Percentiles rank a stretch among this genome's conserved stretches.
Conservation (phyloP, 225 moss, liverwort and hornwort species). For the Sphagnum contortum region DNA sequence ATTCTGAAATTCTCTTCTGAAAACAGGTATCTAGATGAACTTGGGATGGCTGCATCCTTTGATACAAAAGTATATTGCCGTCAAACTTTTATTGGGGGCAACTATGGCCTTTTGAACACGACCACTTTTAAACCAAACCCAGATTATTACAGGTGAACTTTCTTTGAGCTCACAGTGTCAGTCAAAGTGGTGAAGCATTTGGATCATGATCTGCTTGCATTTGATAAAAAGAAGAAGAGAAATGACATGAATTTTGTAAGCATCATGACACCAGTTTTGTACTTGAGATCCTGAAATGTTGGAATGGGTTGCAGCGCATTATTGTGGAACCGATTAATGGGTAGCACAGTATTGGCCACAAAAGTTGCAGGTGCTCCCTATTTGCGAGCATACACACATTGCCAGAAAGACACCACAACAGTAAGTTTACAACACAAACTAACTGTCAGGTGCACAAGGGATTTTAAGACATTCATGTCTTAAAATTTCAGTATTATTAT, state of each 20-base stretch:
- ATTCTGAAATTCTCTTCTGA: background rate
- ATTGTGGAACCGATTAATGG: slow-evolving; percentile 71
- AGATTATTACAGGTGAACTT: slow-evolving; percentile 76
- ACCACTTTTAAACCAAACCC: slow-evolving; percentile 68
- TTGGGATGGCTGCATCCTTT: slow-evolving; percentile 79
- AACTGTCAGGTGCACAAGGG: too few relatives aligned
- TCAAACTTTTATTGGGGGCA: slow-evolving; percentile 76
- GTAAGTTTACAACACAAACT: slow-evolving; percentile 11
- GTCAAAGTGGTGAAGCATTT: too few relatives aligned
- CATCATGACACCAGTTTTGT: too few relatives aligned
- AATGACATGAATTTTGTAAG: too few relatives aligned
- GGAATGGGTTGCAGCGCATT: slow-evolving; percentile 43
- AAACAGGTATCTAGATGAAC: slow-evolving; percentile 86
- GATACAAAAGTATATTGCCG: slow-evolving; percentile 83
- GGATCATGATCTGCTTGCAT: too few relatives aligned
- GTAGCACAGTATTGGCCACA: slow-evolving; percentile 48
- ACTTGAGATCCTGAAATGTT: too few relatives aligned
- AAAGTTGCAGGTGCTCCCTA: slow-evolving; percentile 27
- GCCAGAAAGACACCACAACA: slow-evolving; percentile 35
- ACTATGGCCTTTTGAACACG: slow-evolving; percentile 78
- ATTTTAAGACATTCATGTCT: too few relatives aligned
- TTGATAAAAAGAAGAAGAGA: too few relatives aligned
- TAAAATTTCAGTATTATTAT: too few relatives aligned
- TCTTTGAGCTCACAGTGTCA: background rate
- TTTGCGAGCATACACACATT: slow-evolving; percentile 73